Evolutionary conservation across 768 basidiomycete species (phyloP), one percentile per base, ranked within the genome.

Genomic region (Russula sp.): DNA sequence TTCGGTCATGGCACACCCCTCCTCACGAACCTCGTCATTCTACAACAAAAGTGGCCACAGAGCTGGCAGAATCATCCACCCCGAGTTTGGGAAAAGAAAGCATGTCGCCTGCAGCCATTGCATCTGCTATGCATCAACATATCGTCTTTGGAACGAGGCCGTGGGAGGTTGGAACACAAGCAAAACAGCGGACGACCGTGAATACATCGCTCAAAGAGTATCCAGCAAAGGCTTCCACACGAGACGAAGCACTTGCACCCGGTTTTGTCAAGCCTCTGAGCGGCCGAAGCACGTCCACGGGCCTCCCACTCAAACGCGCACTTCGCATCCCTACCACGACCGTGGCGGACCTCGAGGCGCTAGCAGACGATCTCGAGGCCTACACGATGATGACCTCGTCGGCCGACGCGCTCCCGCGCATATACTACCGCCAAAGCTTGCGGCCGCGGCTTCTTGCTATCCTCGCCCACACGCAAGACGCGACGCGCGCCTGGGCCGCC

Each of bases 401-500:
- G 0, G 11, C 34, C 32, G 45, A 41, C 11, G 39, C 51, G 3
- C 62, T 63, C n/a, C 57, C 62, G 18, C 52, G 52, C 32, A 53
- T 55, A 39, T 63, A 63, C 52, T 13, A 0, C 45, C 49, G 8
- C 3, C 46, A 59, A 22, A 32, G 22, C 32, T 57, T 63, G 2
- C 62, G 62, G 25, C 13, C 25, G 11, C 62, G 62, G 0, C 41
- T 63, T 0, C 62, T 63, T 57, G 16, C 9, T 7, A 43, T 59
- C 47, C 62, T 63, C 41, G 62, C 62, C 8, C 46, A 47, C 34
- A 59, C 62, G 0, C 62, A 63, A 36, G 56, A 59, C 39, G 52
- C 41, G 1, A 32, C 56, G 22, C 13, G 46, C 49, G 78, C 76
- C 7, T 82, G 81, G 80, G 61, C 69, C 18, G 79, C 79, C 11